These are phyloP conservation scores for Tetrapisispora namnaoensis DNA, from an alignment of 805 yeast genomes.

Conservation along the genomic window DNA sequence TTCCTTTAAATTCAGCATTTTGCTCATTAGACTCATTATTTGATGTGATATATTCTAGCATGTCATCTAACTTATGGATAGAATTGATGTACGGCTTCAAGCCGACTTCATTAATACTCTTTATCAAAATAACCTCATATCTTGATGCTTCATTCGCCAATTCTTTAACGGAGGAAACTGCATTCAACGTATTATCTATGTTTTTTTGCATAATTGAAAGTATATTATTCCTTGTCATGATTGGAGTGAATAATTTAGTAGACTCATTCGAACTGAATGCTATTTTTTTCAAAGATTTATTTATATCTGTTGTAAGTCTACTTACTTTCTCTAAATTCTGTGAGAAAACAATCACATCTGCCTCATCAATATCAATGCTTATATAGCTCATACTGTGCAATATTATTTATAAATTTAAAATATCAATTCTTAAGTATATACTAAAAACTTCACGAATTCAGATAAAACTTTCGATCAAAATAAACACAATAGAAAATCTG, in stretches of 20 bases:
- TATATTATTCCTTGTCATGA: conserved; percentile 50
- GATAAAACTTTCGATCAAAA: too few species aligned
- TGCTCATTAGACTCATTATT: conserved; percentile 13
- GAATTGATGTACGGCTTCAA: conserved; percentile 32
- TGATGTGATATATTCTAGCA: conserved; percentile 36
- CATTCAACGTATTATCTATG: conserved; percentile 43
- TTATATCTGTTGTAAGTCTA: conserved; percentile 44
- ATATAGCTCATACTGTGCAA: background rate
- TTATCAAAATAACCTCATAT: conserved; percentile 30
- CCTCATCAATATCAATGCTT: conserved; percentile 57
- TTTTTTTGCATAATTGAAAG: conserved; percentile 47
- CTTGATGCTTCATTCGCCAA: conserved; percentile 37
- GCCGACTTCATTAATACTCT: conserved; percentile 26
- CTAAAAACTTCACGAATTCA: too few species aligned
- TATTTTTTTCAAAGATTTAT: conserved; percentile 44
- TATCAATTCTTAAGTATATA: background rate
- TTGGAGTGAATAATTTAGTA: conserved; percentile 52
- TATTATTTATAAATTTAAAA: background rate
- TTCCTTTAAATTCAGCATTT: conserved; percentile 49
- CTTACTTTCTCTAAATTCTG: conserved; percentile 57
- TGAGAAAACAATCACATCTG: conserved; percentile 73
- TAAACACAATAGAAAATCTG: too few species aligned
- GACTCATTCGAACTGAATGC: conserved; percentile 23
- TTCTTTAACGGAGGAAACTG: conserved; percentile 42
- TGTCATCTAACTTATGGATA: conserved; percentile 36